Percentiles rank a stretch among this genome's conserved stretches.
These are phyloP conservation scores for Euphorbia lathyris DNA, from an alignment of 345 rosid genomes.

Conservation along the genomic window DNA sequence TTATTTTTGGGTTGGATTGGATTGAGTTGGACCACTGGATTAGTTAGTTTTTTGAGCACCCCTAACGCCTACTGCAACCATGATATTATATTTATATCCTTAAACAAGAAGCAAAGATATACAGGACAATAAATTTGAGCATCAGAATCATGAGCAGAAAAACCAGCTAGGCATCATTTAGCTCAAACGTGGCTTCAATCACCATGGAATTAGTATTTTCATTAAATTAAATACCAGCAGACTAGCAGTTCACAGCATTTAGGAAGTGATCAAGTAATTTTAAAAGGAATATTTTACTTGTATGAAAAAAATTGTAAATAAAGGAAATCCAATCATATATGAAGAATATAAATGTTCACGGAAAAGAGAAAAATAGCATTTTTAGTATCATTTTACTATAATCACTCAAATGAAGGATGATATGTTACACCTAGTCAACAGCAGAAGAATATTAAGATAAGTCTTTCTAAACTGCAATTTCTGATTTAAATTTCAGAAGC, in stretches of 20 bases:
- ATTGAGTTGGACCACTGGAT: too few species aligned
- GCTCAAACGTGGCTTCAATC: not conserved
- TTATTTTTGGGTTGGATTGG: too few species aligned
- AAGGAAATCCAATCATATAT: not conserved
- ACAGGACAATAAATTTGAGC: not conserved
- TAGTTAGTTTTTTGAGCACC: too few species aligned
- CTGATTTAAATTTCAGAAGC: not conserved
- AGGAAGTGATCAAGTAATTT: not conserved
- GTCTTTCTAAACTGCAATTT: not conserved
- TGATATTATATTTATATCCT: not conserved
- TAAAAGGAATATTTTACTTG: not conserved
- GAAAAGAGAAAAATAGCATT: not conserved
- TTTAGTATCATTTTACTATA: not conserved
- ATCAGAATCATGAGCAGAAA: not conserved
- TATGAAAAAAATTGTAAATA: not conserved
- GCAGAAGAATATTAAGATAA: not conserved
- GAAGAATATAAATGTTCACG: not conserved
- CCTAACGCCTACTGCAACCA: not conserved
- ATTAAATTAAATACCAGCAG: not conserved
- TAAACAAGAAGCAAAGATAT: not conserved
- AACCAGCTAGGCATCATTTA: not conserved
- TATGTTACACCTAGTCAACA: too few species aligned
- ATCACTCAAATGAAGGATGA: slow-evolving; percentile 3
- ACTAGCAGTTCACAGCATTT: not conserved
- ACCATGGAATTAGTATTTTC: not conserved